Evolutionary conservation across 2,329 filamentous ascomycete genomes (phyloP).

Genomic region (Diaporthe sp.): DNA sequence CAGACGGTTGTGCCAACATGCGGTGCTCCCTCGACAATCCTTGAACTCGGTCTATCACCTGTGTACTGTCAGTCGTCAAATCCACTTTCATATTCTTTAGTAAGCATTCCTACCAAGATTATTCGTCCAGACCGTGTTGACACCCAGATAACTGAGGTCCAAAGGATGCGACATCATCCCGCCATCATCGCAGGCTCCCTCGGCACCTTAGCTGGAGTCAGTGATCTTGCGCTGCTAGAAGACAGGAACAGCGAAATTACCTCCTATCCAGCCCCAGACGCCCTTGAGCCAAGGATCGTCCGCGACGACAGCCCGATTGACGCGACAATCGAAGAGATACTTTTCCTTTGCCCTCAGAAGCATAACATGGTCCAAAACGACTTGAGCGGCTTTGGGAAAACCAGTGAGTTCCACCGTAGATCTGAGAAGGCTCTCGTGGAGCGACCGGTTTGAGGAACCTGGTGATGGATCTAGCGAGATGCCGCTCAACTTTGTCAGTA

Average conservation of each 20-base stretch:
- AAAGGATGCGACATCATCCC: slow-evolving; percentile 78
- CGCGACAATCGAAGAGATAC: slow-evolving; percentile 73
- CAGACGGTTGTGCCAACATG: slow-evolving; percentile 65
- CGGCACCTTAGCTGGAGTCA: slow-evolving; percentile 62
- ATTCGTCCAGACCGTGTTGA: slow-evolving; percentile 79
- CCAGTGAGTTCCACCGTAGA: slow-evolving; percentile 59
- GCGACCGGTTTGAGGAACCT: slow-evolving; percentile 62
- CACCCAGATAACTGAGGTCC: slow-evolving; percentile 82
- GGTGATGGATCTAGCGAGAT: slow-evolving; percentile 35
- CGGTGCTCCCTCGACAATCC: slow-evolving; percentile 59
- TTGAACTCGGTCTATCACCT: slow-evolving; percentile 36
- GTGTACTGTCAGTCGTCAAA: neutral
- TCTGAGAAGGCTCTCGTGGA: slow-evolving; percentile 67
- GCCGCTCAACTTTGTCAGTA: slow-evolving; percentile 28
- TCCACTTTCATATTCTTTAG: slow-evolving; percentile 31
- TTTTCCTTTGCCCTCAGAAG: slow-evolving; percentile 71
- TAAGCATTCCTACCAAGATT: slow-evolving; percentile 66
- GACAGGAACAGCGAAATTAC: slow-evolving; percentile 55
- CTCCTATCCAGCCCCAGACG: slow-evolving; percentile 81
- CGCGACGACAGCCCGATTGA: slow-evolving; percentile 75
- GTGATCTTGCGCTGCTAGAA: slow-evolving; percentile 17
- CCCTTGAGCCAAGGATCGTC: slow-evolving; percentile 83
- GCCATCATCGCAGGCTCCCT: slow-evolving; percentile 72
- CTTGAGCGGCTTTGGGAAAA: slow-evolving; percentile 64
- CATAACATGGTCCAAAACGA: slow-evolving; percentile 68